Percentiles rank a stretch among this genome's conserved stretches.
Evolutionary conservation across 768 basidiomycete species (phyloP).

Genomic region (Trametes cinnabarina): DNA sequence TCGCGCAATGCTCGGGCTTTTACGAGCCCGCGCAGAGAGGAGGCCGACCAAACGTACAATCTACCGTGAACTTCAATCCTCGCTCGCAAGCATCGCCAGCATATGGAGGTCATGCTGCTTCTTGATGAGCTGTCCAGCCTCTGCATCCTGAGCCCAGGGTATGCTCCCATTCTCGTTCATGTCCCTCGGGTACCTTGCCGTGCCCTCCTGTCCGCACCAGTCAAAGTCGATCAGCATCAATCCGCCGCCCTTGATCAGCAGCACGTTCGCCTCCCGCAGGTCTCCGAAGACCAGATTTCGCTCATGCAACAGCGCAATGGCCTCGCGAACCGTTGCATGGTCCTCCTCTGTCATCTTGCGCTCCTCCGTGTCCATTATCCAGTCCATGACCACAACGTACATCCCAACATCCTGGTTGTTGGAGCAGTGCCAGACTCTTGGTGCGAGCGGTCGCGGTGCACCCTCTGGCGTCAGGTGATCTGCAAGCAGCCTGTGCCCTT

Average conservation of each 20-base stretch:
- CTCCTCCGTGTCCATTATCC: background rate
- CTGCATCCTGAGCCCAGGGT: background rate
- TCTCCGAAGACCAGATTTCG: conserved; percentile 31
- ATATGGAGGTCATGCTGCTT: background rate
- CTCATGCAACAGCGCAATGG: conserved; percentile 17
- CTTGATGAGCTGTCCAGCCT: background rate
- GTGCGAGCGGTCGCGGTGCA: background rate
- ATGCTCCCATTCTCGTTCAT: background rate
- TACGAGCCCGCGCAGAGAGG: too few relatives aligned
- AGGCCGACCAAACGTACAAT: too few relatives aligned
- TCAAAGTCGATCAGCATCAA: conserved; percentile 27
- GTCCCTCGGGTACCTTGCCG: conserved; percentile 19
- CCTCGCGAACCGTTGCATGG: conserved; percentile 2
- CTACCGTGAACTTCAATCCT: too few relatives aligned
- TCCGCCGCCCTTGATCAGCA: conserved; percentile 16
- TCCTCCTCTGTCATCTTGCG: background rate
- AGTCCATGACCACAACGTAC: conserved; percentile 21
- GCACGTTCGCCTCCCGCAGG: conserved; percentile 29
- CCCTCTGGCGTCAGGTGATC: background rate
- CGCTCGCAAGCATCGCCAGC: background rate
- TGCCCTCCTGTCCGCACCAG: conserved; percentile 23
- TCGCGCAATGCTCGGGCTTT: too few relatives aligned
- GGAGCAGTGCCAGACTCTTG: conserved; percentile 8
- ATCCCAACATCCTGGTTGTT: background rate
- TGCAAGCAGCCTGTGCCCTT: conserved; percentile 12